Conservation (phyloP, 192 early-diverging fungal genomes). For the Coemansia sp. region DNA sequence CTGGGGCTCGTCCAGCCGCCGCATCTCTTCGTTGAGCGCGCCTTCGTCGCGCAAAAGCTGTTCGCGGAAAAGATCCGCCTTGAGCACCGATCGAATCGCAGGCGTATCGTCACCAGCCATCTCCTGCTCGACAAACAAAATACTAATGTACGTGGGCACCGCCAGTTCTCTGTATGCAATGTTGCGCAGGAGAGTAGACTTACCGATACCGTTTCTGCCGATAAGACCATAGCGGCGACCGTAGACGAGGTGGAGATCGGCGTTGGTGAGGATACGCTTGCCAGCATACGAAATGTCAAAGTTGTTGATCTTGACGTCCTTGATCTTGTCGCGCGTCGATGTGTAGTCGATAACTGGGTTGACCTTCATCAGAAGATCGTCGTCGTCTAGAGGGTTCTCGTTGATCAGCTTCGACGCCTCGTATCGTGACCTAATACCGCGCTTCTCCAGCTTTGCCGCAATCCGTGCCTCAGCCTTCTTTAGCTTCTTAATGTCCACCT, state of each 20-base stretch:
- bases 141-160: slow-evolving; percentile 88
- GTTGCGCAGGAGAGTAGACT: slow-evolving; percentile 78
- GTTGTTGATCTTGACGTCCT: slow-evolving; percentile 95
- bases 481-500: slow-evolving; percentile 81
- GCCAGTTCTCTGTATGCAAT: slow-evolving; percentile 83
- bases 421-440: slow-evolving; percentile 70
- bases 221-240: slow-evolving; percentile 96
- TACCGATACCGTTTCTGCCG: slow-evolving; percentile 89
- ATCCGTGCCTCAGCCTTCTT: slow-evolving; percentile 92
- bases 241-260: slow-evolving; percentile 79
- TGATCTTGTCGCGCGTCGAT: slow-evolving; percentile 77
- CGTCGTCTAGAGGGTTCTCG: slow-evolving; percentile 65
- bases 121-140: slow-evolving; percentile 98
- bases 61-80: slow-evolving; percentile 93
- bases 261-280: slow-evolving; percentile 88
- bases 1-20: slow-evolving; percentile 34
- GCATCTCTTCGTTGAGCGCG: slow-evolving; percentile 60
- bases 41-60: slow-evolving; percentile 85
- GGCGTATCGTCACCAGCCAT: slow-evolving; percentile 88
- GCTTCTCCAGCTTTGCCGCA: slow-evolving; percentile 86
- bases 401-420: slow-evolving; percentile 74
- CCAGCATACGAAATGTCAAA: slow-evolving; percentile 97
- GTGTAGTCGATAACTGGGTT: slow-evolving; percentile 90
- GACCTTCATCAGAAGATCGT: slow-evolving; percentile 78
- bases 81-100: slow-evolving; percentile 86